Percentiles rank a stretch among this genome's conserved stretches.
phyloP scores from a whole-genome alignment of 805 yeast species.

The Kodamaea laetipori region DNA sequence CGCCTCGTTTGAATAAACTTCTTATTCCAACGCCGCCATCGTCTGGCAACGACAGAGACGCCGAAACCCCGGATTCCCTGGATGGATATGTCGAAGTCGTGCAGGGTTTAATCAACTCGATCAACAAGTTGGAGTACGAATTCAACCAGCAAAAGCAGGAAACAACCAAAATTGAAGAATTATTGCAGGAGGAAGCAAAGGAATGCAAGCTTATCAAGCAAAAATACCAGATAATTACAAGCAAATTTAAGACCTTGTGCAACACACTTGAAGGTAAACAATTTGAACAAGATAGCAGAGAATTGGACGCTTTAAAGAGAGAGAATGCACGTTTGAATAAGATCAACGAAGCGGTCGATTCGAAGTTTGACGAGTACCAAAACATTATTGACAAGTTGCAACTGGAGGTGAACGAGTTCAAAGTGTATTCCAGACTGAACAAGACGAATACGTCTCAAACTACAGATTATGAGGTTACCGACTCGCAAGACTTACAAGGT shows the following conservation, averaged over 20 bases:
- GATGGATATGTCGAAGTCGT: constrained; percentile 19
- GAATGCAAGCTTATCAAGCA: constrained; percentile 23
- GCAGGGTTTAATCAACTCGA: constrained; percentile 19
- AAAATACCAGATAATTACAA: constrained; percentile 22
- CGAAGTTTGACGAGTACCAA: constrained; percentile 34
- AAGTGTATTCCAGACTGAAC: constrained; percentile 16
- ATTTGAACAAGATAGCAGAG: constrained; percentile 11
- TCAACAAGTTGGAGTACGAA: constrained; percentile 27
- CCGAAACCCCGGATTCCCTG: not conserved
- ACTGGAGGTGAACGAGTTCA: constrained; percentile 33
- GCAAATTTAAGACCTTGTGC: constrained; percentile 22
- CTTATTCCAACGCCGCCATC: constrained; percentile 18
- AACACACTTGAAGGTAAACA: constrained; percentile 6
- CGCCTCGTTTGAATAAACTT: constrained; percentile 6
- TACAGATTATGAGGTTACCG: not conserved
- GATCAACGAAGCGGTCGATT: constrained; percentile 23
- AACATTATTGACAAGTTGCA: constrained; percentile 32
- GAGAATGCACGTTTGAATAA: constrained; percentile 24
- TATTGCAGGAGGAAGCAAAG: constrained; percentile 25
- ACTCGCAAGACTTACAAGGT: constrained; percentile 1
- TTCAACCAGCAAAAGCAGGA: constrained; percentile 23
- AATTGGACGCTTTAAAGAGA: constrained; percentile 11
- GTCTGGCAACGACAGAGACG: constrained; percentile 10
- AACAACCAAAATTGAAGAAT: constrained; percentile 23
- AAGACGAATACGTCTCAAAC: constrained; percentile 4